These are phyloP conservation scores for Xylaria acuta DNA, from an alignment of 495 filamentous ascomycete genomes.

Conservation along the genomic window DNA sequence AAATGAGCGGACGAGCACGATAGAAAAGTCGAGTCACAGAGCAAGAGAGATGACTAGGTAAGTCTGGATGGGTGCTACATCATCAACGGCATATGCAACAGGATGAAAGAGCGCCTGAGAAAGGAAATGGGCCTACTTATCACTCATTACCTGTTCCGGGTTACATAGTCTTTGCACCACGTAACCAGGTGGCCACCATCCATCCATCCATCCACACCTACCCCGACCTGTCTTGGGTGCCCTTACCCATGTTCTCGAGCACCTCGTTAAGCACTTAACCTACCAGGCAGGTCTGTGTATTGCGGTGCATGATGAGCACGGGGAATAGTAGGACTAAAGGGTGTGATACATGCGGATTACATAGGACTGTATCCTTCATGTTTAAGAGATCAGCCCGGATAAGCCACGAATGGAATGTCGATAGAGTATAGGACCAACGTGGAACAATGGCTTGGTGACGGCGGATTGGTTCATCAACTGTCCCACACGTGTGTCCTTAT, in stretches of 20 bases:
- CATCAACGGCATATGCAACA: background rate
- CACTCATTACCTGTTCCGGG: background rate
- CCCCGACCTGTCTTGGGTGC: background rate
- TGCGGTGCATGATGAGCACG: background rate
- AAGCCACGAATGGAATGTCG: slow-evolving; percentile 12
- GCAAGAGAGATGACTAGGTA: background rate
- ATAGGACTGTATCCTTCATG: background rate
- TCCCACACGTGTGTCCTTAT: slow-evolving; percentile 1
- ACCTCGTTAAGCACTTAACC: background rate
- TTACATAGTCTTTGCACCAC: background rate
- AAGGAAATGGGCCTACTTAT: background rate
- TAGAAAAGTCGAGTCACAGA: background rate
- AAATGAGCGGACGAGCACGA: slow-evolving; percentile 14
- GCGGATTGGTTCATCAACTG: background rate
- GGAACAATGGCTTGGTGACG: background rate
- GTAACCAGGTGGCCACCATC: background rate
- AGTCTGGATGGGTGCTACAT: background rate
- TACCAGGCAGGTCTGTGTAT: background rate
- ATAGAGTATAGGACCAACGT: background rate
- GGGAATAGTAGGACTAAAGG: background rate
- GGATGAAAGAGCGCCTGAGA: background rate
- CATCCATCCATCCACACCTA: background rate
- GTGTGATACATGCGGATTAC: background rate
- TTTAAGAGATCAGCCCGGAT: background rate
- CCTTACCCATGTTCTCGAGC: background rate